Evolutionary conservation across 345 rosid species (phyloP).

Genomic region (Psidium guajava): DNA sequence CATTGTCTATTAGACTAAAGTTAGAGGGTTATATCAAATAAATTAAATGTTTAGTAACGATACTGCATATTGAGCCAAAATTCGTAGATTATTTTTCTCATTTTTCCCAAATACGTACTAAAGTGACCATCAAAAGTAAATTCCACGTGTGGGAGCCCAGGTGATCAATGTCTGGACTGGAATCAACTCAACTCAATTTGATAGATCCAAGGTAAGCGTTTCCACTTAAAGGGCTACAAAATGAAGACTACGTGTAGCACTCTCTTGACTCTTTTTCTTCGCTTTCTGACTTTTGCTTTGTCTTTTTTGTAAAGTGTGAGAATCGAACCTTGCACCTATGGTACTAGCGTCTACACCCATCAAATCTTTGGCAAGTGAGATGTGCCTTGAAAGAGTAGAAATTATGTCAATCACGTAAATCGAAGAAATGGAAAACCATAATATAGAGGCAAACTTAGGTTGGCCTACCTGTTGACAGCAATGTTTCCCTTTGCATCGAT

Average conservation of each 20-base stretch:
- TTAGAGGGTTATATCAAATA: too few species aligned
- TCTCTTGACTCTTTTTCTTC: neutral
- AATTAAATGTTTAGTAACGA: too few species aligned
- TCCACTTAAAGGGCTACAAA: neutral
- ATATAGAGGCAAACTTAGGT: neutral
- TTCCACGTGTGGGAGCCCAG: neutral
- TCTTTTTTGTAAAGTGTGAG: too few species aligned
- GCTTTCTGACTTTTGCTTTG: too few species aligned
- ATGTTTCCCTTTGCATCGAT: neutral
- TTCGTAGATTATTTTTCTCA: too few species aligned
- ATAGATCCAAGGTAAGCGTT: neutral
- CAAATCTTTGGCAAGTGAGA: too few species aligned
- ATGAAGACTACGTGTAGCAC: neutral
- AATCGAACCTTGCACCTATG: too few species aligned
- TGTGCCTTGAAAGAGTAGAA: neutral
- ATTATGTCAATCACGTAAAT: neutral
- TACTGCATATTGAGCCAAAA: too few species aligned
- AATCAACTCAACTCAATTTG: neutral
- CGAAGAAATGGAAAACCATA: neutral
- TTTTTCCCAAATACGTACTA: too few species aligned
- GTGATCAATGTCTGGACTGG: neutral
- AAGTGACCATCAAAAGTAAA: too few species aligned
- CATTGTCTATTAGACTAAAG: too few species aligned
- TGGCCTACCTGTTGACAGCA: accelerated
- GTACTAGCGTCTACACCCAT: too few species aligned